Evolutionary conservation across 768 basidiomycete species (phyloP), one percentile per base, ranked within the genome.

Genomic region (Phlebiopsis flavidoalba): DNA sequence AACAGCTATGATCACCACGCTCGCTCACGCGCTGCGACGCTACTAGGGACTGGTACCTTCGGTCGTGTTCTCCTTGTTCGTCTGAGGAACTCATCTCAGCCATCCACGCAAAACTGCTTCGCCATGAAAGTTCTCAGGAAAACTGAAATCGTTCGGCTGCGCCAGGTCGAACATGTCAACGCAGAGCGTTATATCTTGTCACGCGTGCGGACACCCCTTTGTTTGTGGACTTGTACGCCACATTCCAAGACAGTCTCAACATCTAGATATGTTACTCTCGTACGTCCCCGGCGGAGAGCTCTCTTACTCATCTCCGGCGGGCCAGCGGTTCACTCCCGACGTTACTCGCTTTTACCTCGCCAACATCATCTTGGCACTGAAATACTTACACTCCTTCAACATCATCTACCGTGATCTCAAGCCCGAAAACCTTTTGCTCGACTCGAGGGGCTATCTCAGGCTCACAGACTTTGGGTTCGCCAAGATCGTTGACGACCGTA

Each of bases 341-440:
- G 97, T 99, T 63, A 95, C 97, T 24, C 87, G 97, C 51, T 99
- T 98, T 76, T 99, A 98, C 75, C 86, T 96, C 64, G 95, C 96
- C 35, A 95, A 91, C 63, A 96, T 98, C 72, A 86, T 97, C 68
- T 85, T 98, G 61, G 97, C 95, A 36, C 81, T 98, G 67, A 93
- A 91, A 76, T 95, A 96, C 66, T 80, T 98, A 5, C 97, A 98
- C 73, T 89, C 89, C 14, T 93, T 91, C 76, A 95, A 98, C 78
- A 96, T 99, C 74, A 93, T 98, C 69, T 98, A 98, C 75, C 93
- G 96, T 48, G 96, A 98, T 74, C 83, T 99, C 66, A 98, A 99
- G 74, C 97, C 97, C 15, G 97, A 99, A 74, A 99, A 99, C 69
- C 84, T 99, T n/a, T 84, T 99, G 43, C 80, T 99, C 57, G 97